These are phyloP conservation scores for Coprinopsis marcescibilis DNA, from an alignment of 768 basidiomycete species.

Conservation along the genomic window DNA sequence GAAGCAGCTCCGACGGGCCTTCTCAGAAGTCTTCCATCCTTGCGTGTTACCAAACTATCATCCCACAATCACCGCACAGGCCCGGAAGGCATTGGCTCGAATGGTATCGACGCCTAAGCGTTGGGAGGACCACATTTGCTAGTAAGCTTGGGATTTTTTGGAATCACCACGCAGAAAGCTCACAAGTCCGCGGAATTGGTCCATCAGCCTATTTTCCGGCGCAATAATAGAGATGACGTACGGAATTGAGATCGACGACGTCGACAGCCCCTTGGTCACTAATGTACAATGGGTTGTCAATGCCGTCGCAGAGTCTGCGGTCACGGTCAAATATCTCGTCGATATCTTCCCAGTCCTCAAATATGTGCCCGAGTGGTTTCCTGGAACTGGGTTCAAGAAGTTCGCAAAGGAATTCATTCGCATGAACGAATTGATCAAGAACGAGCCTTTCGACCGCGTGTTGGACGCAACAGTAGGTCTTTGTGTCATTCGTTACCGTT, in stretches of 20 bases:
- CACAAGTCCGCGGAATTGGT: background rate
- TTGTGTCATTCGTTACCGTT: background rate
- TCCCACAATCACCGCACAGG: conserved; percentile 5
- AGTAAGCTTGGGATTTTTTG: background rate
- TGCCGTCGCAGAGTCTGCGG: conserved; percentile 2
- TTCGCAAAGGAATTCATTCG: background rate
- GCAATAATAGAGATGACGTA: conserved; percentile 3
- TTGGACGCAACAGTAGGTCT: conserved; percentile 1
- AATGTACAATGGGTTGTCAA: conserved; percentile 3
- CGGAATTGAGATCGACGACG: background rate
- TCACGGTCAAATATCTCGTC: conserved; percentile 1
- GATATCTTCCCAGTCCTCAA: conserved; percentile 4
- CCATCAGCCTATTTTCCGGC: background rate
- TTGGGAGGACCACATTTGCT: background rate
- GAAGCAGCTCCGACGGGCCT: conserved; percentile 17
- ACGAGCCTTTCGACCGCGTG: conserved; percentile 3
- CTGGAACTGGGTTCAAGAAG: conserved; percentile 7
- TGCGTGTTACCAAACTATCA: conserved; percentile 10
- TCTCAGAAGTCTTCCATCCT: conserved; percentile 20
- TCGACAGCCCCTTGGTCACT: conserved; percentile 1
- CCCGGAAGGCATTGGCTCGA: background rate
- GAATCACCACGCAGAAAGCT: background rate
- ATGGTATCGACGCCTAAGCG: background rate
- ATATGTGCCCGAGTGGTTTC: conserved; percentile 4
- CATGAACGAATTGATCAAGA: conserved; percentile 1